Percentiles rank a stretch among this genome's conserved stretches.
Conservation (phyloP, 495 filamentous ascomycete genomes). For the Xylaria curta region DNA sequence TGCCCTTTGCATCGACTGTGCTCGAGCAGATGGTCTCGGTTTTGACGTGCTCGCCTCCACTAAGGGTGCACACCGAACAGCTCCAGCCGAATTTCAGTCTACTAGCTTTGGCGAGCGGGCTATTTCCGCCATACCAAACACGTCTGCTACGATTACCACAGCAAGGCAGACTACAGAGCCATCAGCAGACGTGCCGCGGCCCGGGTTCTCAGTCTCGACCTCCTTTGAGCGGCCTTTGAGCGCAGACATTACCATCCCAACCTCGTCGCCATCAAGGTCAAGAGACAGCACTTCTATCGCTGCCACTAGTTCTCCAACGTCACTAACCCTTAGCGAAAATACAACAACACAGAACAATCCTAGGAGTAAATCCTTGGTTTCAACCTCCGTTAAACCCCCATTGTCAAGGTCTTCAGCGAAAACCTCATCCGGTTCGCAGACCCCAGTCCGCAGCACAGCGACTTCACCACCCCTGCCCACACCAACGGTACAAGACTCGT, state of each 20-base stretch:
- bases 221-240: conserved; percentile 27
- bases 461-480: conserved; percentile 64
- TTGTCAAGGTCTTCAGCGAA: conserved; percentile 29
- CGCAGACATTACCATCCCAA: conserved; percentile 23
- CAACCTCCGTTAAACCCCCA: conserved; percentile 37
- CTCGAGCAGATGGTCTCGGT: conserved; percentile 26
- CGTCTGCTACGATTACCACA: conserved; percentile 29
- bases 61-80: conserved; percentile 11
- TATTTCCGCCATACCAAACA: conserved; percentile 22
- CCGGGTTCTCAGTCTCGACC: conserved; percentile 22
- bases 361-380: conserved; percentile 32
- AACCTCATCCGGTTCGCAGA: conserved; percentile 33
- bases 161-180: conserved; percentile 29
- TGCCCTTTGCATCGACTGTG: conserved; percentile 34
- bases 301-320: conserved; percentile 28
- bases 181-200: conserved; percentile 29
- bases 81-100: conserved; percentile 21
- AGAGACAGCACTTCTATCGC: conserved; percentile 28
- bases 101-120: conserved; percentile 23
- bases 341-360: conserved; percentile 26
- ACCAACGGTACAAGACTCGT: conserved; percentile 92
- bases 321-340: conserved; percentile 37
- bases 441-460: conserved; percentile 45
- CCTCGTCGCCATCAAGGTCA: conserved; percentile 27
- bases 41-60: background rate